Conservation (phyloP, 495 filamentous ascomycete genomes). For the Podospora sp. region DNA sequence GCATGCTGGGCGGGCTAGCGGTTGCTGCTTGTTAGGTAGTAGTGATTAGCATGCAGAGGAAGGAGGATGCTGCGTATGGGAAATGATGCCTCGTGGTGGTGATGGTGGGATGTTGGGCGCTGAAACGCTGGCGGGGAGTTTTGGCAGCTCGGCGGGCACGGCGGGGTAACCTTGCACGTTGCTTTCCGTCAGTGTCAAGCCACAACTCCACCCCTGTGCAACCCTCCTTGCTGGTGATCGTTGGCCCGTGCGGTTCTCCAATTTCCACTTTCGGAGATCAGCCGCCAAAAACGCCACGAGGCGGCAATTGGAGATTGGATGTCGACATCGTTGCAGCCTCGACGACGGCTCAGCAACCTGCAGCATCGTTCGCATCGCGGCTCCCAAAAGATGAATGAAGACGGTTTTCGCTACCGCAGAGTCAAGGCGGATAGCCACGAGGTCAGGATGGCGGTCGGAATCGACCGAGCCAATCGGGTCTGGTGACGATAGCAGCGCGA, state of each 20-base stretch:
- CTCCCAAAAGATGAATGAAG: neutral
- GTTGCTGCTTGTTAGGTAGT: constrained; percentile 19
- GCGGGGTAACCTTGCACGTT: neutral
- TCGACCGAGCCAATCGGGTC: neutral
- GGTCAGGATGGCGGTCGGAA: neutral
- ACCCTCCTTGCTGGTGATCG: neutral
- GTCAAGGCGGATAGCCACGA: neutral
- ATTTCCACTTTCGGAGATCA: neutral
- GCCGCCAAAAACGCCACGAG: constrained; percentile 44
- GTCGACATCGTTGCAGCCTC: neutral
- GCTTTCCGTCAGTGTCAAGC: neutral
- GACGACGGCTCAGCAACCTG: neutral
- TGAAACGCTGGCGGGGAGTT: neutral
- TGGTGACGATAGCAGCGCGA: neutral
- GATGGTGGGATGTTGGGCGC: neutral
- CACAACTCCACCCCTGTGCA: neutral
- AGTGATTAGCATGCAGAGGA: neutral
- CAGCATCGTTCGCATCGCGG: neutral
- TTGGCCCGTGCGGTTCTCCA: neutral
- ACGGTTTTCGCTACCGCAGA: neutral
- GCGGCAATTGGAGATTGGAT: constrained; percentile 93
- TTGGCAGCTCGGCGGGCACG: neutral
- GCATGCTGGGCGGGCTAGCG: constrained; percentile 57
- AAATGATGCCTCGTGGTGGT: neutral
- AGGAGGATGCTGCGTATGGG: neutral